Evolutionary conservation across 306 rosid species (phyloP).

Genomic region (Lupinus albus): DNA sequence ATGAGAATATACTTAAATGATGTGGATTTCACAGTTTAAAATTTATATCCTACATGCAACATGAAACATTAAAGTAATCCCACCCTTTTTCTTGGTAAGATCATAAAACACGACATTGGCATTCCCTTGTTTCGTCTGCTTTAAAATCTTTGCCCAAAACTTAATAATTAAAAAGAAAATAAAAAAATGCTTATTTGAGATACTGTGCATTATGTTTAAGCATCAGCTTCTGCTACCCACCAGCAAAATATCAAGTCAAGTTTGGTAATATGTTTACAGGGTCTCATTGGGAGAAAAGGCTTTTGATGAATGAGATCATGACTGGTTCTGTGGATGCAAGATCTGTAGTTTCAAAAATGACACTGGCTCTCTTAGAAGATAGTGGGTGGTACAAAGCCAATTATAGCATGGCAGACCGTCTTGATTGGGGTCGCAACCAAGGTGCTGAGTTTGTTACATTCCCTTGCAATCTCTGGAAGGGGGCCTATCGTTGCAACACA

Average conservation of each 20-base stretch:
- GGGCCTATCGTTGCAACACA: constrained; percentile 91
- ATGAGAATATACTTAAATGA: constrained; percentile 15
- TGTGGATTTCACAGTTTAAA: constrained; percentile 10
- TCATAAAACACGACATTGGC: constrained; percentile 1
- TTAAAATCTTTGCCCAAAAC: constrained; percentile 14
- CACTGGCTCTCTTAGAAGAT: constrained; percentile 91
- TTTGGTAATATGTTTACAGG: constrained; percentile 53
- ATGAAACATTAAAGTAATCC: background rate
- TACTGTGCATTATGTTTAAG: constrained; percentile 2
- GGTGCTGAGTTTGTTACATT: constrained; percentile 87
- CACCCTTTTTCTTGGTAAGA: constrained; percentile 8
- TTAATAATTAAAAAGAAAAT: background rate
- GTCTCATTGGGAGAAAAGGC: constrained; percentile 98
- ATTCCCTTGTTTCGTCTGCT: background rate
- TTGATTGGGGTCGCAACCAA: constrained; percentile 98
- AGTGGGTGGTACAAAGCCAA: constrained; percentile 99
- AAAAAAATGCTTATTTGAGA: background rate
- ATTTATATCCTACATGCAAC: constrained; percentile 8
- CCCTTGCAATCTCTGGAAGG: constrained; percentile 96
- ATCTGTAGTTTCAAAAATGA: constrained; percentile 98
- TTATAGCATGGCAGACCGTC: constrained; percentile 95
- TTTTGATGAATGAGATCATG: constrained; percentile 97
- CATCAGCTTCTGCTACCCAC: constrained; percentile 27
- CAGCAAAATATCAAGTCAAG: constrained; percentile 21
- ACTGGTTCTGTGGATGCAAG: constrained; percentile 98